Evolutionary conservation across 176 grass and related monocot genomes (phyloP).

Genomic region (Hsuehochloa calcarea): DNA sequence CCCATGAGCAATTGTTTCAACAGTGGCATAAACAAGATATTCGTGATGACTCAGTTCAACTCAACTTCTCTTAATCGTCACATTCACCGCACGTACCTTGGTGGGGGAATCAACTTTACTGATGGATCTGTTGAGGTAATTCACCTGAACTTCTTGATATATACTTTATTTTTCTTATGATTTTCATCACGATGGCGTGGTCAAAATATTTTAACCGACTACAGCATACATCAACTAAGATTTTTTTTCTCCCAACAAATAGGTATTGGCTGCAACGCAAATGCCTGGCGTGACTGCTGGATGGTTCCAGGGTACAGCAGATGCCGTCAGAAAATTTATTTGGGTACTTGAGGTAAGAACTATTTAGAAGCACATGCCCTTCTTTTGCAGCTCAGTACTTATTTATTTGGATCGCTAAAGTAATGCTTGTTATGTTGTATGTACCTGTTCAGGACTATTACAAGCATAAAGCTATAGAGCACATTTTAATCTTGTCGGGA

Average conservation of each 20-base stretch:
- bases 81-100: slow-evolving; percentile 59
- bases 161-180: neutral
- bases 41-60: slow-evolving; percentile 81
- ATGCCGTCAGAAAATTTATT: slow-evolving; percentile 71
- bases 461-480: slow-evolving; percentile 57
- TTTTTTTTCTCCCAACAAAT: slow-evolving; percentile 7
- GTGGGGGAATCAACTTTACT: slow-evolving; percentile 60
- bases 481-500: slow-evolving; percentile 68
- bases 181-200: neutral
- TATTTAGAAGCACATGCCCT: neutral
- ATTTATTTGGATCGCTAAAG: neutral
- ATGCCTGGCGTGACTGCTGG: slow-evolving; percentile 60
- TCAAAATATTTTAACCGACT: neutral
- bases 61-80: slow-evolving; percentile 72
- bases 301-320: slow-evolving; percentile 68
- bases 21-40: slow-evolving; percentile 76
- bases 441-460: slow-evolving; percentile 50
- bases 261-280: slow-evolving; percentile 83
- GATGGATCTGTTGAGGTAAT: slow-evolving; percentile 79
- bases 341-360: slow-evolving; percentile 70
- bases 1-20: slow-evolving; percentile 88
- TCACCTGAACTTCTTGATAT: neutral
- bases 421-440: neutral
- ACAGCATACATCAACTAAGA: neutral
- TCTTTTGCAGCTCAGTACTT: slow-evolving; percentile 25